phyloP scores from a whole-genome alignment of 2,329 filamentous ascomycete species.

The Biscogniauxia mediterranea region DNA sequence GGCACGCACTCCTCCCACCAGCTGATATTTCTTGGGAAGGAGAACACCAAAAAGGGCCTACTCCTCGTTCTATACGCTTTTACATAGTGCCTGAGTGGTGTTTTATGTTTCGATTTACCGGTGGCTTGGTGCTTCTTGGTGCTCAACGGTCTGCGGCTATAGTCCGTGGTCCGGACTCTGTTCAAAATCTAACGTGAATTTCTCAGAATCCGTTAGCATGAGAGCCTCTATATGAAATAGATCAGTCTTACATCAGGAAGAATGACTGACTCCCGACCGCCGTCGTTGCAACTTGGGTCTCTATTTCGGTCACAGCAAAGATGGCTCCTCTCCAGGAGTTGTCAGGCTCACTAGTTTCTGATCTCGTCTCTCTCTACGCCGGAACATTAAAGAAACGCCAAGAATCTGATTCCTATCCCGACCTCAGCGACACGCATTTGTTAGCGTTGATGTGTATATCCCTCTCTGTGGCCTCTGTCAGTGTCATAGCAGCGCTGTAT shows the following conservation, averaged over 20 bases:
- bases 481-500: constrained; percentile 53
- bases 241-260: constrained; percentile 7
- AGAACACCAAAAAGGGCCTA: not conserved
- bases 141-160: not conserved
- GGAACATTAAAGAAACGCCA: constrained; percentile 13
- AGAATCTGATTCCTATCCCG: not conserved
- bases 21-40: not conserved
- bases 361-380: constrained; percentile 8
- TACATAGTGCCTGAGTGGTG: not conserved
- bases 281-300: constrained; percentile 9
- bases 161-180: not conserved
- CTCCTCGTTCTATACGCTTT: not conserved
- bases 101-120: not conserved
- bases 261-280: constrained; percentile 11
- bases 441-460: constrained; percentile 39
- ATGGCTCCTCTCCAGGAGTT: constrained; percentile 23
- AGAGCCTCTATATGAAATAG: constrained; percentile 1
- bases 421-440: constrained; percentile 14
- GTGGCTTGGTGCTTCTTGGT: not conserved
- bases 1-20: not conserved
- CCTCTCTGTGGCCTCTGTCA: constrained; percentile 47
- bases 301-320: constrained; percentile 10
- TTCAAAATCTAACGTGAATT: not conserved
- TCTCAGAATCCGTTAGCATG: not conserved
- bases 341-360: constrained; percentile 4